Evolutionary conservation across 306 rosid genomes (phyloP), one percentile per base, ranked within the genome.

Genomic region (Castanea mollissima): DNA sequence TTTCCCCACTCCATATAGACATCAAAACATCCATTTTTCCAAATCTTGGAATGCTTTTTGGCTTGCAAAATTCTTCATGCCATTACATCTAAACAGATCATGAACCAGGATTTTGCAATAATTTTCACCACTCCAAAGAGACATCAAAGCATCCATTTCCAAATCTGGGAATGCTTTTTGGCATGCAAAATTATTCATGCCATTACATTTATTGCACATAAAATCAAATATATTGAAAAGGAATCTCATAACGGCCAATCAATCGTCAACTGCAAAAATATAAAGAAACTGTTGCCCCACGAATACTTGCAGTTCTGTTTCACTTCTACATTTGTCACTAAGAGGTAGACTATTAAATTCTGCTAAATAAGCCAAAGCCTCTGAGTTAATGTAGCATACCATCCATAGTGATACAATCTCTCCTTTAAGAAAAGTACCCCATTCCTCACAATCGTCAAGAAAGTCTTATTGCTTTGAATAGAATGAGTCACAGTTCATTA

Each of bases 401-500:
- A 89, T 91, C 99, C 95, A 94, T 32, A 92, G 74, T 5, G 97
- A 90, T 51, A 86, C 74, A 62, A 92, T 87, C 88, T 94, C 99
- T 73, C 97, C 95, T 55, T 90, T 79, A 54, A 85, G 82, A 67
- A 92, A 83, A 44, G 97, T 91, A 60, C 99, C 99, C 92, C 90
- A 87, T 21, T 52, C 81, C 86, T 88, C 91, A 73, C 97, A 94
- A 62, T 81, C 88, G 25, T 81, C 70, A 9, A 94, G 85, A 80
- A 94, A 92, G 54, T 90, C 87, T 1, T 91, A 93, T 34, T 91
- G 81, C 83, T 91, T 94, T 6, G 90, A 90, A 75, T 92, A 92
- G 80, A 80, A 91, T 1, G 97, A 90, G 56, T 92, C 94, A 18
- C 92, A 94, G 84, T 94, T 94, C 99, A 92, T 92, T 88, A 94